Conservation (phyloP, 176 grass and related monocot genomes). For the Thinopyrum elongatum region DNA sequence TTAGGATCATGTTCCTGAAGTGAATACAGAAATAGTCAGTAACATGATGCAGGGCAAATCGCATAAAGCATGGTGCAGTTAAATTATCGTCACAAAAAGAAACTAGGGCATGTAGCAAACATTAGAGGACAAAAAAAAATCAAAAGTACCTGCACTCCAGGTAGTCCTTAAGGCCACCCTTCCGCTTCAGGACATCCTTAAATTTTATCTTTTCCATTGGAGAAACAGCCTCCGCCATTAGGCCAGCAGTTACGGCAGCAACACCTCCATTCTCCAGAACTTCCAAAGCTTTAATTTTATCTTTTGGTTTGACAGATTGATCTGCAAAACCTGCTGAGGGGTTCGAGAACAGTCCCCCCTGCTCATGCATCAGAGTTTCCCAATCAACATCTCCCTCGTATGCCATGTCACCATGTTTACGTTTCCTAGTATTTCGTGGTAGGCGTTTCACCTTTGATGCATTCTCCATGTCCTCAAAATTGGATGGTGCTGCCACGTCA, state of each 20-base stretch:
- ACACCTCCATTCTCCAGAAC: conserved; percentile 38
- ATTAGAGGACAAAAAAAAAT: background rate
- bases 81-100: conserved; percentile 15
- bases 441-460: conserved; percentile 42
- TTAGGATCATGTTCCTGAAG: conserved; percentile 89
- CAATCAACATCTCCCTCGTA: conserved; percentile 89
- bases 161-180: conserved; percentile 90
- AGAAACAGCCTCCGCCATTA: conserved; percentile 66
- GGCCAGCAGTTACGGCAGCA: conserved; percentile 75
- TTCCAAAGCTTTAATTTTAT: conserved; percentile 39
- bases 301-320: conserved; percentile 59
- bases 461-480: conserved; percentile 43
- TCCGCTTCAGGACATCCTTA: conserved; percentile 84
- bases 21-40: conserved; percentile 36
- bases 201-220: conserved; percentile 97
- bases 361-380: conserved; percentile 85
- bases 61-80: background rate
- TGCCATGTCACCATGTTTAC: conserved; percentile 89
- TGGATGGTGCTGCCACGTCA: conserved; percentile 32
- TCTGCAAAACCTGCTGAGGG: conserved; percentile 37
- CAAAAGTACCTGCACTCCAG: conserved; percentile 79
- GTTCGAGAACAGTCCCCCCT: conserved; percentile 63
- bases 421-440: conserved; percentile 55
- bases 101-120: conserved; percentile 17
- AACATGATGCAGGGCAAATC: conserved; percentile 13